Evolutionary conservation across 768 basidiomycete species (phyloP), one percentile per base, ranked within the genome.

Genomic region (Hortiboletus campestris): DNA sequence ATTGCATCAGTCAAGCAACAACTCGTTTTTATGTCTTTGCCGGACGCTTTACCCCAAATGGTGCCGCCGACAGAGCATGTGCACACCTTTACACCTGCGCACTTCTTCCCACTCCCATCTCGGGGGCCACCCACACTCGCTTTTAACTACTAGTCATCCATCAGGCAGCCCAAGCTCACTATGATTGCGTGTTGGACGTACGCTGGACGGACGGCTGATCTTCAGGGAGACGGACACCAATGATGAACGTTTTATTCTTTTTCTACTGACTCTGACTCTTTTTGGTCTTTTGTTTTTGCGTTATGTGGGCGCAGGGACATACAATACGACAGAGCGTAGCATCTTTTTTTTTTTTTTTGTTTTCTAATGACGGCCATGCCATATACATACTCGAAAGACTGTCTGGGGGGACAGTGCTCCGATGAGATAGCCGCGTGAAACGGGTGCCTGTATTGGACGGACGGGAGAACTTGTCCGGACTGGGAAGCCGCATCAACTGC

Each of bases 251-350:
- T 5, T 62, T 46, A 17, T n/a, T 49, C 20, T 54, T 28, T 48
- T 46, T 40, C 54, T 43, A 46, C 46, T 55, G 59, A 67, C 65
- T 48, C 31, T 61, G 54, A 53, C 60, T 31, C n/a, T 20, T 46
- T 58, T 69, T 61, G 31, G 52, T 51, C n/a, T n/a, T 60, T 56
- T 59, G 28, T 61, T 57, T 51, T 57, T 46, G 46, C 58, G 51
- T 63, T 25, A 43, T 45, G 57, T 60, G 55, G 51, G 53, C 47
- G 50, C 46, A 56, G 57, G 63, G 63, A 61, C 63, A 64, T 69
- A 71, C 66, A 60, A 57, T 70, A 70, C 54, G 66, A 68, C 56
- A 63, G 25, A 25, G 52, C 44, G 49, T 60, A 68, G 58, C 58
- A 19, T 9, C 5, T 25, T 25, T 25, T 25, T n/a, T 9, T 25